phyloP scores from a whole-genome alignment of 441 rosid genomes.

The Pelargonium fulgidum region DNA sequence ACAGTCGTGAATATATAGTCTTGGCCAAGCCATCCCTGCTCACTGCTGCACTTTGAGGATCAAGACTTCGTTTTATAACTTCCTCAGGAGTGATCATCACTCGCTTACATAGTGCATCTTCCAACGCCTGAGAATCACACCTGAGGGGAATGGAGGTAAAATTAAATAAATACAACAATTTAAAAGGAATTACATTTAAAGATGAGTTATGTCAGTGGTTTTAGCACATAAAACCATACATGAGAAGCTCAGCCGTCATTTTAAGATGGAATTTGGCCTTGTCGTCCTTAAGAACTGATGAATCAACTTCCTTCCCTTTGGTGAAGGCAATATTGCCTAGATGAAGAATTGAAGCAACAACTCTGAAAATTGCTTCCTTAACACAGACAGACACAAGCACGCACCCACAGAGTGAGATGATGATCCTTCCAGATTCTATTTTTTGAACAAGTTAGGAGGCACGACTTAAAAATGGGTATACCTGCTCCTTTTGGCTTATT shows the following conservation, averaged over 20 bases:
- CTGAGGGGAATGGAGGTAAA: conserved; percentile 28
- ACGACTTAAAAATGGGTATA: conserved; percentile 22
- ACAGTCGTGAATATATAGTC: conserved; percentile 66
- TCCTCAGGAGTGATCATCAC: conserved; percentile 90
- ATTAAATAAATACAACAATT: background rate
- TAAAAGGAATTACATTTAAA: background rate
- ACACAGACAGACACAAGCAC: background rate
- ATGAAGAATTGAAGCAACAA: conserved; percentile 88
- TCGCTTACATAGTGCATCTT: conserved; percentile 82
- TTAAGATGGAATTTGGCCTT: conserved; percentile 76
- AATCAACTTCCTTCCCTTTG: conserved; percentile 80
- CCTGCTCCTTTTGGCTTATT: conserved; percentile 85
- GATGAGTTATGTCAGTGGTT: background rate
- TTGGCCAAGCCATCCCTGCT: conserved; percentile 88
- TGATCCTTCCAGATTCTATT: conserved; percentile 6
- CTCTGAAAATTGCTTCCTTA: conserved; percentile 94
- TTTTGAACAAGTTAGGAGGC: conserved; percentile 15
- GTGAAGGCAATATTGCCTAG: conserved; percentile 71
- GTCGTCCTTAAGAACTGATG: conserved; percentile 80
- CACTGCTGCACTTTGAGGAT: conserved; percentile 66
- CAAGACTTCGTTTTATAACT: conserved; percentile 74
- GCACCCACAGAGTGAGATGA: conserved; percentile 14
- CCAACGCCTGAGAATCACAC: conserved; percentile 61
- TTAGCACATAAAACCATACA: conserved; percentile 37
- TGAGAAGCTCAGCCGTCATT: conserved; percentile 86